Conservation (phyloP, 495 filamentous ascomycete genomes). For the Daldinia decipiens region DNA sequence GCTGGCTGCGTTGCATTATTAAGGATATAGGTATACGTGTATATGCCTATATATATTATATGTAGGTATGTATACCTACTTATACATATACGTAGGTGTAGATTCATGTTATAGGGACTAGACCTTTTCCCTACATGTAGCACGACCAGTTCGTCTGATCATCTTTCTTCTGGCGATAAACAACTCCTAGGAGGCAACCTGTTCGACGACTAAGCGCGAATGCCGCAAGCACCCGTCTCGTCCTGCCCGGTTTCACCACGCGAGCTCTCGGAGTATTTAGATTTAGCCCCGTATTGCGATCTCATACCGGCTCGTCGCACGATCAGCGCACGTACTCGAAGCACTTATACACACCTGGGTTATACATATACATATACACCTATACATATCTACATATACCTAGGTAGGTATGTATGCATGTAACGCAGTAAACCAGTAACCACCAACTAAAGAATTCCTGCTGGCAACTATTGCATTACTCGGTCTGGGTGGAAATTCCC, state of each 20-base stretch:
- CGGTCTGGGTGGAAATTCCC: constrained; percentile 1
- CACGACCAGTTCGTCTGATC: constrained; percentile 5
- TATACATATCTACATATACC: background rate
- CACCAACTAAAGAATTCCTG: background rate
- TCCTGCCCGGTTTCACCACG: constrained; percentile 36
- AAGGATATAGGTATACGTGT: too few species aligned
- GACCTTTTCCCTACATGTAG: background rate
- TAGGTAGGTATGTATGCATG: background rate
- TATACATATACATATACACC: background rate
- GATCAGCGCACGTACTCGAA: constrained; percentile 12
- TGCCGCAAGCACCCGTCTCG: constrained; percentile 21
- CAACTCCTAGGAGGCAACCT: background rate
- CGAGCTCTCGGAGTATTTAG: constrained; percentile 34
- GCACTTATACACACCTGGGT: too few species aligned
- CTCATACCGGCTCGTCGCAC: constrained; percentile 4
- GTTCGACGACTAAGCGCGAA: background rate
- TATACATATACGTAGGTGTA: background rate
- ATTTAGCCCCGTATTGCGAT: constrained; percentile 9
- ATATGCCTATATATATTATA: too few species aligned
- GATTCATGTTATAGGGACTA: background rate
- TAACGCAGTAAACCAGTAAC: background rate
- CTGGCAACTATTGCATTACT: constrained; percentile 4
- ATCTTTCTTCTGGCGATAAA: background rate
- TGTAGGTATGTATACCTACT: too few species aligned
- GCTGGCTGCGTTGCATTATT: too few species aligned